Evolutionary conservation across 306 rosid species (phyloP), one percentile per base, ranked within the genome.

Genomic region (Castanea crenata): DNA sequence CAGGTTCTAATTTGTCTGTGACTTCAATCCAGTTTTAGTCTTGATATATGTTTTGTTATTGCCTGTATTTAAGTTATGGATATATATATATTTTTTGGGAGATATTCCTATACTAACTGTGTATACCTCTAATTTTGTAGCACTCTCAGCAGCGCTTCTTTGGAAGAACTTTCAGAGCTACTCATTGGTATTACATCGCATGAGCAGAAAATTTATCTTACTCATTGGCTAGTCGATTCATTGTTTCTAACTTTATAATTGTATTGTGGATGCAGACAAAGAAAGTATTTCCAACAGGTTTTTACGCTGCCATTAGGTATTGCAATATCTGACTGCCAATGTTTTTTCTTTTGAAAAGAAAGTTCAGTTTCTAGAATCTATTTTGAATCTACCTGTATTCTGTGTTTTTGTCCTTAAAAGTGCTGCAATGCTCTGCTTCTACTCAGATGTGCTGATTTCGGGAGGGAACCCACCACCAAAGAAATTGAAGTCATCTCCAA

Each of bases 401-500:
- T 5, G 23, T 58, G 15, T 46, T 12, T 67, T 74, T 76, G 41
- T 34, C 38, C 29, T 20, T 65, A 18, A 51, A 85, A 92, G 97
- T 77, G 92, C 97, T 87, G 97, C 97, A 76, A 94, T 94, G 99
- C 83, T 94, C 25, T 89, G 95, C 89, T 94, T 94, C 83, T 94
- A 94, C 79, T 83, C 89, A 1, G 91, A 92, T 55, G 97, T 92
- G 76, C 56, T 94, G 74, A 74, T 87, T 41, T 78, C 92, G 0
- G 97, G 99, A 76, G 99, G 99, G 77, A 94, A 92, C 78, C 99
- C 99, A 16, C 97, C 99, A 49, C 95, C 99, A 19, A 94, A 92
- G 91, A 94, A 94, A 73, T 83, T 84, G 88, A 92, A 90, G 89
- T 44, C 93, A 54, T 83, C 92, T 74, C 85, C 88, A 62, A 87